Evolutionary conservation across 768 basidiomycete species (phyloP), one percentile per base, ranked within the genome.

Genomic region (Strobilomyces dryophilus): DNA sequence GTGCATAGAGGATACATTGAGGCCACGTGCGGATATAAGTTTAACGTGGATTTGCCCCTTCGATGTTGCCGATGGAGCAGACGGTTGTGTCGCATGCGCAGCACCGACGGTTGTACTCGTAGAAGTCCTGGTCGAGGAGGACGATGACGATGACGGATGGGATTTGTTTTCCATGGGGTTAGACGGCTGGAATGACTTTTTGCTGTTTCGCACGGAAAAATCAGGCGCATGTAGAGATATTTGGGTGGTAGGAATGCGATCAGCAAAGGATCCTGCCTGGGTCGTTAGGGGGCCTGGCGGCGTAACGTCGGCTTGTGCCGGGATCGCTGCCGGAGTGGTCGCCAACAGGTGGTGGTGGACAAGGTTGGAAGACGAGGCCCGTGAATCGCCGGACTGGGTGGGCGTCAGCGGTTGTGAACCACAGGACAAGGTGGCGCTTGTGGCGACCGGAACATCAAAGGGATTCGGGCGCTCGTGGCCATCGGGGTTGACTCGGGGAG

Each of bases 21-120:
- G 85, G 10, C 80, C 82, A 45, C 92, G 82, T 12, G 92, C 97
- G 59, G 87, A 85, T 71, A 99, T 92, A 67, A 99, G 84, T 73
- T 98, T 98, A 72, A 99, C 88, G 63, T 92, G 91, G 50, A 99
- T 87, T 72, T 94, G 92, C 55, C 89, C 89, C 63, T 72, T 77
- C 55, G 77, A 74, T 10, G 73, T 67, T 35, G 68, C 69, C 4
- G 74, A 68, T 53, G 69, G 46, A 7, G 64, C 59, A 36, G 49
- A 68, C 46, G 54, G 70, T 35, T 71, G 58, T 45, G 70, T 42
- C 7, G 68, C 18, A 26, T 63, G 57, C 9, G 56, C 40, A 57
- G 61, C 29, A 34, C 58, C 46, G 44, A 45, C 48, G 27, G 54
- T 46, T 11, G 58, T 56, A 21, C 63, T 66, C 46, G 73, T 62